These are phyloP conservation scores for Saprolegnia diclina DNA, from an alignment of 352 stramenopile species.

Conservation along the genomic window DNA sequence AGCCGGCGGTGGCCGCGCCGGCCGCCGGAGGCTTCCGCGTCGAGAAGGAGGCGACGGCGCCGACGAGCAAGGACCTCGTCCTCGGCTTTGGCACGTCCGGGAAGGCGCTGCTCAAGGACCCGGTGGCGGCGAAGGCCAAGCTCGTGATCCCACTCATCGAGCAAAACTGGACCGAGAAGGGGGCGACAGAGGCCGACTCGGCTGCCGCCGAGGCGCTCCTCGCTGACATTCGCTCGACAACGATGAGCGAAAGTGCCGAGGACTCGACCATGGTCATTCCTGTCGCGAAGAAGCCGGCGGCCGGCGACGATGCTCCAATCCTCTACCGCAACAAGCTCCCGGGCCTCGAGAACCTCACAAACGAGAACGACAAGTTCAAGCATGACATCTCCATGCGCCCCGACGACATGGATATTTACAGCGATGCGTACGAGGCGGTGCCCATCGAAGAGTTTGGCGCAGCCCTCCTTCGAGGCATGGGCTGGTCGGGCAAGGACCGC, in stretches of 20 bases:
- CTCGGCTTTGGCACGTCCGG: constrained; percentile 57
- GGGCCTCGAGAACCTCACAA: constrained; percentile 51
- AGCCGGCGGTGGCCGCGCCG: constrained; percentile 30
- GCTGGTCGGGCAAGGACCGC: constrained; percentile 84
- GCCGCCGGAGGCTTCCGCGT: constrained; percentile 18
- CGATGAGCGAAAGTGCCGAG: neutral
- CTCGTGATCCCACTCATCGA: constrained; percentile 70
- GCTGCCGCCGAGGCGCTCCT: constrained; percentile 22
- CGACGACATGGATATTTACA: constrained; percentile 76
- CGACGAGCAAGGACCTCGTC: constrained; percentile 59
- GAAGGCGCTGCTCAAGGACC: constrained; percentile 32
- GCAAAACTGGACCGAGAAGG: constrained; percentile 43
- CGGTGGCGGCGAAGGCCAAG: constrained; percentile 31
- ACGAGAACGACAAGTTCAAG: constrained; percentile 79
- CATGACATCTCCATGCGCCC: constrained; percentile 75
- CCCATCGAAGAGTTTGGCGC: constrained; percentile 94
- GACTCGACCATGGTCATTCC: constrained; percentile 51
- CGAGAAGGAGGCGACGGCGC: constrained; percentile 24
- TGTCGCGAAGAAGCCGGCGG: constrained; percentile 31
- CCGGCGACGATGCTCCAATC: constrained; percentile 43
- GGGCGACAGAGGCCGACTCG: neutral
- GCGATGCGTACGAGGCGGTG: constrained; percentile 79
- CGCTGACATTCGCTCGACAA: neutral
- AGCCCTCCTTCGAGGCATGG: constrained; percentile 95
- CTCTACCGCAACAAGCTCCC: constrained; percentile 68